A percentile compares a stretch with the other conserved stretches of the same genome.
These are phyloP conservation scores for Trichoderma gracile DNA, from an alignment of 2,329 filamentous ascomycete species.

Conservation along the genomic window DNA sequence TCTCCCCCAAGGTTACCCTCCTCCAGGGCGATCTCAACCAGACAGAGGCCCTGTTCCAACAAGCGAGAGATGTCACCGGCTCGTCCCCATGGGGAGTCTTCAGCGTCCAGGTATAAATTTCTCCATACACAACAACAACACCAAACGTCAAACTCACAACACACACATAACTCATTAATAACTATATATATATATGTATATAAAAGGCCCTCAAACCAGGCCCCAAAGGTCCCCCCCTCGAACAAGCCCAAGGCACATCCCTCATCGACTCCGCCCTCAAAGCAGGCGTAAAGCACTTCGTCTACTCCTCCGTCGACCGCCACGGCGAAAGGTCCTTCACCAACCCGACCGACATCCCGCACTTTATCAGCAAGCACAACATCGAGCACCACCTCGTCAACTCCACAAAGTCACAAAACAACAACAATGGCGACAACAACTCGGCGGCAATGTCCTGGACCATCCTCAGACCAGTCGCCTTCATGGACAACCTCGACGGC, in stretches of 20 bases:
- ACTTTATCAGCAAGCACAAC: slow-evolving; percentile 11
- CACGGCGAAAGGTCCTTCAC: background rate
- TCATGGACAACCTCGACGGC: background rate
- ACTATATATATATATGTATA: no score
- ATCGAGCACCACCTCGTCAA: slow-evolving; percentile 5
- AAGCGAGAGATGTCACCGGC: background rate
- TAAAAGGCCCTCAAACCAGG: background rate
- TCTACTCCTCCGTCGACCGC: slow-evolving; percentile 4
- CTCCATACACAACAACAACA: background rate
- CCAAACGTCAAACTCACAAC: background rate
- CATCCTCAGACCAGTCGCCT: background rate
- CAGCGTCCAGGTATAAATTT: background rate
- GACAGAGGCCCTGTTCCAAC: background rate
- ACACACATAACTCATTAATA: no score
- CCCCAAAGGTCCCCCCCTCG: background rate
- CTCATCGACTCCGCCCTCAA: background rate
- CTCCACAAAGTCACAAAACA: background rate
- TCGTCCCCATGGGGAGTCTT: background rate
- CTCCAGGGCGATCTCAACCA: background rate
- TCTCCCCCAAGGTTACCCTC: background rate
- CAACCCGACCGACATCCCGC: background rate
- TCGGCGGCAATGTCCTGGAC: background rate
- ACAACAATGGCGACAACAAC: no score
- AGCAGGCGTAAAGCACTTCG: background rate
- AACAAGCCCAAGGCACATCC: background rate